Evolutionary conservation across 176 grass and related monocot species (phyloP).

Genomic region (Aegilops bicornis): DNA sequence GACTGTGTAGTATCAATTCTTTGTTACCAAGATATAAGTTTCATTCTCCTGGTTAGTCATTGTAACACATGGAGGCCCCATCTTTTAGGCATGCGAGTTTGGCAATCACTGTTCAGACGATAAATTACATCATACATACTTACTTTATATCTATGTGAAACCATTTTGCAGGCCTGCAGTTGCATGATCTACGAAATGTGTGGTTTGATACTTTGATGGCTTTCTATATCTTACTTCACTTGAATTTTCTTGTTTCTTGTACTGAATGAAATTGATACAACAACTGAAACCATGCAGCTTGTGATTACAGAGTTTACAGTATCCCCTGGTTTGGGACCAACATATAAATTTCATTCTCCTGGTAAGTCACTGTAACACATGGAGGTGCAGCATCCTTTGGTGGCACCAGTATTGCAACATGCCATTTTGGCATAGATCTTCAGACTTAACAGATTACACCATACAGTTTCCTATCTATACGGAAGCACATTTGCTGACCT

Average conservation of each 20-base stretch:
- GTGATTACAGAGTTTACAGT: background rate
- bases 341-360: background rate
- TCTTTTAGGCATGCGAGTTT: background rate
- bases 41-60: background rate
- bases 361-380: background rate
- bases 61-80: background rate
- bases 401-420: background rate
- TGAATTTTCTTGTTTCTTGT: background rate
- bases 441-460: background rate
- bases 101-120: background rate
- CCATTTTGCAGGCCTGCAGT: background rate
- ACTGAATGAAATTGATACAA: conserved; percentile 17
- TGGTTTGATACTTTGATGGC: background rate
- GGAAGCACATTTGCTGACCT: conserved; percentile 5
- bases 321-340: background rate
- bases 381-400: background rate
- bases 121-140: background rate
- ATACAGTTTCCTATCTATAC: background rate
- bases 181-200: background rate
- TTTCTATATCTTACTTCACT: conserved; percentile 28
- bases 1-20: background rate
- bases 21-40: background rate
- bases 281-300: background rate
- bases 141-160: background rate
- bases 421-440: conserved; percentile 1